Conservation (phyloP, 1,139 yeast species). For the Meyerozyma sp. region DNA sequence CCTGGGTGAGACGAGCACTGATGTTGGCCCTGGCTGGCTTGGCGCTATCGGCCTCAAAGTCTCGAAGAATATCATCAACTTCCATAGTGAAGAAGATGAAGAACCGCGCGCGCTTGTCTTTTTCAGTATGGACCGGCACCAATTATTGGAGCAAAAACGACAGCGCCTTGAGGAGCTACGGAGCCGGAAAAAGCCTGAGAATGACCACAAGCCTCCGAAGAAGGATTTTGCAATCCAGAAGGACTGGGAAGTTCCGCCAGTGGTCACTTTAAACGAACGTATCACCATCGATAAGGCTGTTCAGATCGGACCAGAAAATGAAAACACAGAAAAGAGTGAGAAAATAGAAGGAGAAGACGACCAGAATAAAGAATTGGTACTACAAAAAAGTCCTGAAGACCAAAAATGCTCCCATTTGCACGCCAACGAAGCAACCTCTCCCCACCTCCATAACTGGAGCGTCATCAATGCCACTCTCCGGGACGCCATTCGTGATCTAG, state of each 20-base stretch:
- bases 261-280: constrained; percentile 10
- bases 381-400: neutral
- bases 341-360: neutral
- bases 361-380: too few species aligned
- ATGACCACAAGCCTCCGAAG: constrained; percentile 5
- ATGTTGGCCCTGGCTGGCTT: constrained; percentile 21
- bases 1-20: constrained; percentile 43
- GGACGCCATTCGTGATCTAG: neutral
- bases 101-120: constrained; percentile 4
- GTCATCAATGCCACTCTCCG: neutral
- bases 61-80: constrained; percentile 64
- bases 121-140: constrained; percentile 30
- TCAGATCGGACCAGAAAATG: constrained; percentile 12
- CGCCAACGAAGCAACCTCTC: neutral
- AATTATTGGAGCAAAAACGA: constrained; percentile 38
- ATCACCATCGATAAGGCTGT: constrained; percentile 26
- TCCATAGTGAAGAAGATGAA: constrained; percentile 36
- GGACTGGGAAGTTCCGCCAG: neutral
- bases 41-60: constrained; percentile 40
- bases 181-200: constrained; percentile 17
- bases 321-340: neutral
- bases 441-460: neutral
- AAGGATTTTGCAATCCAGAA: constrained; percentile 9
- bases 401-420: neutral
- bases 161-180: constrained; percentile 39